Percentiles rank a stretch among this genome's conserved stretches.
These are phyloP conservation scores for Yamadazyma dushanensis DNA, from an alignment of 1,139 yeast genomes.

Conservation along the genomic window DNA sequence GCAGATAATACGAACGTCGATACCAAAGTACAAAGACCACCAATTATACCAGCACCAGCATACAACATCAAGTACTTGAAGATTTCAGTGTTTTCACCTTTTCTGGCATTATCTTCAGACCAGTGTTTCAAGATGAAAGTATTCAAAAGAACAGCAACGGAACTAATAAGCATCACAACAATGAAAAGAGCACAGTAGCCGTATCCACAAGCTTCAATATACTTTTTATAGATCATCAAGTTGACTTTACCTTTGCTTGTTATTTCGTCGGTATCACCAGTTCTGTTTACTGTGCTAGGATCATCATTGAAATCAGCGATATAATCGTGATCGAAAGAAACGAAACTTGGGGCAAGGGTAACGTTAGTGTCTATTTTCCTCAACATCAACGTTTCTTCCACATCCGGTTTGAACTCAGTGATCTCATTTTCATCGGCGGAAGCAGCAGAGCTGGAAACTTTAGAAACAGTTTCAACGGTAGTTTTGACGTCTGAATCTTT, in stretches of 20 bases:
- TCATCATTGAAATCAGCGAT: slow-evolving; percentile 21
- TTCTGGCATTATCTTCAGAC: slow-evolving; percentile 34
- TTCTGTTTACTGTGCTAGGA: slow-evolving; percentile 17
- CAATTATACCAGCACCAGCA: slow-evolving; percentile 27
- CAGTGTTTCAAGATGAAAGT: slow-evolving; percentile 35
- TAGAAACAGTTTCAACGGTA: background rate
- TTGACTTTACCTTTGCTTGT: slow-evolving; percentile 34
- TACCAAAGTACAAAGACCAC: slow-evolving; percentile 25
- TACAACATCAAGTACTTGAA: slow-evolving; percentile 26
- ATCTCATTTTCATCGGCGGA: slow-evolving; percentile 9
- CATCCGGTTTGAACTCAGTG: slow-evolving; percentile 11
- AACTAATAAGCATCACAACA: slow-evolving; percentile 20
- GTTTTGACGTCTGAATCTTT: slow-evolving; percentile 20
- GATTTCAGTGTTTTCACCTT: slow-evolving; percentile 26
- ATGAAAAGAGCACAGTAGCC: slow-evolving; percentile 27
- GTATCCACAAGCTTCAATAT: slow-evolving; percentile 37
- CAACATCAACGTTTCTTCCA: slow-evolving; percentile 6
- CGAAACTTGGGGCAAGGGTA: slow-evolving; percentile 24
- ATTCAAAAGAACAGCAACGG: slow-evolving; percentile 24
- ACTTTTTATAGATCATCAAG: slow-evolving; percentile 31
- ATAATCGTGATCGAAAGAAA: slow-evolving; percentile 23
- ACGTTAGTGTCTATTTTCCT: slow-evolving; percentile 11
- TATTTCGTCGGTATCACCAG: slow-evolving; percentile 31
- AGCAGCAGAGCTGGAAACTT: slow-evolving; percentile 1
- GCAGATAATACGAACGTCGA: slow-evolving; percentile 34